Evolutionary conservation across 169 alveolate genomes (phyloP).

Genomic region (Plasmodium yoelii): DNA sequence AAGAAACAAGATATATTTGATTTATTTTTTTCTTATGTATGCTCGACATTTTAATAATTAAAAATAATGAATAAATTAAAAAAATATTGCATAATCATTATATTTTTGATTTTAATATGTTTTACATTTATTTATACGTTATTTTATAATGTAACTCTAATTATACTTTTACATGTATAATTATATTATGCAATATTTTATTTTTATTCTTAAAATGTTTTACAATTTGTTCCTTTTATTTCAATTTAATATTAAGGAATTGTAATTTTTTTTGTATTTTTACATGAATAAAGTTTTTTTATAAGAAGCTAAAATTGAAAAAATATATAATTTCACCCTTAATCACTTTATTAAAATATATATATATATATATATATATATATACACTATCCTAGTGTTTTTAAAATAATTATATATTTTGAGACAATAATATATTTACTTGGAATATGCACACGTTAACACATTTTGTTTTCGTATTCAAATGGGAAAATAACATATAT

Average conservation of each 20-base stretch:
- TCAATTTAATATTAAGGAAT: slow-evolving; percentile 2
- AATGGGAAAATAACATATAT: slow-evolving; percentile 14
- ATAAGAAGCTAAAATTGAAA: too few species aligned
- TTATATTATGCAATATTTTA: slow-evolving; percentile 9
- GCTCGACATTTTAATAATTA: slow-evolving; percentile 28
- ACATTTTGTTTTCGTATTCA: slow-evolving; percentile 11
- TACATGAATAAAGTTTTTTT: neutral
- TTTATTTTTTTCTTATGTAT: slow-evolving; percentile 9
- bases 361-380: too few species aligned
- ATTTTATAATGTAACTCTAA: slow-evolving; percentile 2
- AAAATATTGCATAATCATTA: neutral
- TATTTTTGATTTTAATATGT: neutral
- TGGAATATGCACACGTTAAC: neutral
- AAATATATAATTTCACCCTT: too few species aligned
- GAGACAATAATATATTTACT: slow-evolving; percentile 14
- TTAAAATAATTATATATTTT: neutral
- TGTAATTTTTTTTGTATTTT: slow-evolving; percentile 10
- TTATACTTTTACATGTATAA: slow-evolving; percentile 1
- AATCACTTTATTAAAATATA: too few species aligned
- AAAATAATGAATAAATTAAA: slow-evolving; percentile 11
- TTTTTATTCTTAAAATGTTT: slow-evolving; percentile 17
- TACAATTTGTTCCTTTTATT: neutral
- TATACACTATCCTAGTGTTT: too few species aligned
- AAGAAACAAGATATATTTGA: slow-evolving; percentile 69
- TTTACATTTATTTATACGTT: too few species aligned